Evolutionary conservation across 352 stramenopile species (phyloP), one percentile per base, ranked within the genome.

Genomic region (Pythium diclinum): DNA sequence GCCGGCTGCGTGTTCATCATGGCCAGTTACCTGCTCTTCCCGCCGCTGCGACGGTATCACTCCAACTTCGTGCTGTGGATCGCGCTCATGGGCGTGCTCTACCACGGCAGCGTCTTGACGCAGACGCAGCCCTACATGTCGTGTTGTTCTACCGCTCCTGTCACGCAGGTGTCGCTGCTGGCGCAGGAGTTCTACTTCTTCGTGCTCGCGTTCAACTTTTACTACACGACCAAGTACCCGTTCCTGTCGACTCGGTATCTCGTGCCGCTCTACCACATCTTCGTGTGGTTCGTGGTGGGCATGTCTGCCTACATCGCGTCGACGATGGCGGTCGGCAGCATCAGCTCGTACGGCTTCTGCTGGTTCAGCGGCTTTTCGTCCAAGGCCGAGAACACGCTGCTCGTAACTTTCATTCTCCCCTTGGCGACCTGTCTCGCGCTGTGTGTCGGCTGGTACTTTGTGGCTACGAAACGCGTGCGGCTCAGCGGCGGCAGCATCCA

Each of bases 181-280:
- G 84, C 77, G 5, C 81, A 92, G 44, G 85, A 96, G 56, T 75
- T 94, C 14, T 96, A 94, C 72, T 87, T 94, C 59, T 93, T 91
- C 63, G 81, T 81, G 34, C 76, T 96, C 52, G 86, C 86, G 48
- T 91, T 91, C 71, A 80, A 92, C 71, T 89, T 92, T 46, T 94
- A 94, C 74, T 91, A 89, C 69, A 91, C 83, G 38, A 94, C 84
- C 79, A 91, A 92, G 74, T 92, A 88, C 65, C 87, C 87, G 56
- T 96, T 96, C 65, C 75, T 74, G 34, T 90, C 81, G 42, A 85
- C 82, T n/a, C 71, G 79, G 47, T 88, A 76, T 72, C 78, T 92
- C 55, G 76, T 79, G 32, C 71, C 71, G 19, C 69, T 92, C 58
- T 94, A 92, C 61, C 87, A 96, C 61, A 42, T 81, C 1, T 73